Conservation (phyloP, 768 basidiomycete genomes). For the Sarcodon sp. region DNA sequence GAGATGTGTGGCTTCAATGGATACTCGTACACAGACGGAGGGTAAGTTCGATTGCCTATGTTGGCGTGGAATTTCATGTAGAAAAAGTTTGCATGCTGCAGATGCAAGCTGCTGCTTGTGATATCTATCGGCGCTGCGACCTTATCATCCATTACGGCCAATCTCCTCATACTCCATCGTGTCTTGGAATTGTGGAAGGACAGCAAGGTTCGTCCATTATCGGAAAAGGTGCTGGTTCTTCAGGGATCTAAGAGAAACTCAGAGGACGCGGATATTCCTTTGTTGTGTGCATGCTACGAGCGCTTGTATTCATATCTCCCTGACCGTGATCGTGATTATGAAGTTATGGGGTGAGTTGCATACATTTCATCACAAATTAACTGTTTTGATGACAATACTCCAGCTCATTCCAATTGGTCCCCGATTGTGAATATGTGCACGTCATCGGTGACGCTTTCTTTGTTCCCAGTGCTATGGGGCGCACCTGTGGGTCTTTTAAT, state of each 20-base stretch:
- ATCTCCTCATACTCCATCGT: conserved; percentile 19
- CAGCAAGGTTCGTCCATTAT: conserved; percentile 6
- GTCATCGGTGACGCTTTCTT: conserved; percentile 7
- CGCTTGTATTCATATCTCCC: conserved; percentile 2
- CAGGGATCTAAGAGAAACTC: too few species aligned
- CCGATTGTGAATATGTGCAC: conserved; percentile 14
- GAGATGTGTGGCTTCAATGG: too few species aligned
- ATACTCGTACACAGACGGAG: too few species aligned
- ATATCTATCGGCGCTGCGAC: conserved; percentile 1
- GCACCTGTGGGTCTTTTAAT: conserved; percentile 15
- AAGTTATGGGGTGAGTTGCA: conserved; percentile 13
- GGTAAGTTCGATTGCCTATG: too few species aligned
- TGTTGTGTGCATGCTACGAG: too few species aligned
- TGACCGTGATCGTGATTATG: conserved; percentile 13
- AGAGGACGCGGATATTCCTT: too few species aligned
- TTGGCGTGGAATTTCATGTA: too few species aligned
- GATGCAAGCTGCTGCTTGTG: conserved; percentile 17
- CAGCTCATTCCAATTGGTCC: conserved; percentile 9
- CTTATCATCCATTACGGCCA: conserved; percentile 17
- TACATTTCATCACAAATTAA: conserved; percentile 8
- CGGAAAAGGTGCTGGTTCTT: too few species aligned
- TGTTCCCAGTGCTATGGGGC: conserved; percentile 17
- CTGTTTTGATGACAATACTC: too few species aligned
- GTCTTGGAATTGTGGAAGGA: conserved; percentile 23
- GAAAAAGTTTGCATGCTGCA: conserved; percentile 2